Base-by-base conservation (phyloP, 2,329 filamentous ascomycete species). In the Talaromyces sp. region DNA sequence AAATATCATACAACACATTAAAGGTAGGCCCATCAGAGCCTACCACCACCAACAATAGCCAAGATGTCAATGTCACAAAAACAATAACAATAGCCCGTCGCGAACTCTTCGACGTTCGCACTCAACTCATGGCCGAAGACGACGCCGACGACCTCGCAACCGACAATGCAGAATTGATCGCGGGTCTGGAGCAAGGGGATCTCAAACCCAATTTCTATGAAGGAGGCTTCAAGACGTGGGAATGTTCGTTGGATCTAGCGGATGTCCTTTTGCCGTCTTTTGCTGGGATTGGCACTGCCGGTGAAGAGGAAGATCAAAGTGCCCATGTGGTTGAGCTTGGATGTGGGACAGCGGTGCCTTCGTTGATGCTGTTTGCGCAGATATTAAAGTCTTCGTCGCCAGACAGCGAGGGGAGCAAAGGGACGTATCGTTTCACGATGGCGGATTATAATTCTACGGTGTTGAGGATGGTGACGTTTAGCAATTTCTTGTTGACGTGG, bases 141-240 rank as follows among this genome's bases (percentile, higher is more conserved):
- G 79, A 78, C 35, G 73, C 79, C 25, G 73, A 76, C 25, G 31
- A 49, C n/a, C 13, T 33, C 22, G 50, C 63, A 19, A 35, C 45
- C 5, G 47, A 41, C 7, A 49, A 66, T 19, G 61, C 82, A 43
- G 73, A 75, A 41, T 73, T 83, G 25, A 76, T 82, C 45, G 73
- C 79, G 1, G 82, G 83, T 9, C 78, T 87, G 3, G 81, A 83
- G 61, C 78, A 84, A 62, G 83, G 84, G 3, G 86, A 89, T 70
- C 80, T 89, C 62, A 82, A 82, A 52, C 83, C 85, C 31, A 84
- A 85, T 67, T 78, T 89, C 70, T 89, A 89, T 72, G 87, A 89
- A 77, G 87, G 87, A 67, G 87, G 87, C 5, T 88, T 89, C 77
- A 89, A 89, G 72, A 89, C 86, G 19, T 89, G 87, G 87, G 87